Evolutionary conservation across 441 rosid genomes (phyloP).

Genomic region (Omphalea diandra): DNA sequence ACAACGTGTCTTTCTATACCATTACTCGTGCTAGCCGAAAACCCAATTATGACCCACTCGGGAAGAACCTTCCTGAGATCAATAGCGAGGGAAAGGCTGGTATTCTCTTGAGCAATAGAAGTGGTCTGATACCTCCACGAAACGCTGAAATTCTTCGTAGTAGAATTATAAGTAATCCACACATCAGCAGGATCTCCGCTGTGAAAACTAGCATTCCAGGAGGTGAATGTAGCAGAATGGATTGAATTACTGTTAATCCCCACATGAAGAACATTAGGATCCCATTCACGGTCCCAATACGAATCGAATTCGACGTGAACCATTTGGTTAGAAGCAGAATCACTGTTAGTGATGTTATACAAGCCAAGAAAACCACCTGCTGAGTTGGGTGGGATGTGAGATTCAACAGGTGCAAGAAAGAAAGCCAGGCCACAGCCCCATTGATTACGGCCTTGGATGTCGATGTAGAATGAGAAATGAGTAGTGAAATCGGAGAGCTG

Average conservation of each 20-base stretch:
- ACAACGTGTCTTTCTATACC: slow-evolving; percentile 26
- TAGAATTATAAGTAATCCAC: slow-evolving; percentile 30
- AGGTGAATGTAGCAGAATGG: slow-evolving; percentile 23
- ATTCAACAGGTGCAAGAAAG: no score
- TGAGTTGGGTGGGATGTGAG: no score
- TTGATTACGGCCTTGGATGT: no score
- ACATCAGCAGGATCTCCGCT: slow-evolving; percentile 28
- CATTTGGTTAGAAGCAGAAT: no score
- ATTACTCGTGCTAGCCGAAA: slow-evolving; percentile 31
- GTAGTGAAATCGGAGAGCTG: no score
- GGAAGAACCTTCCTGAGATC: slow-evolving; percentile 36
- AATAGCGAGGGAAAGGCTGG: slow-evolving; percentile 26
- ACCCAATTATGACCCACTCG: slow-evolving; percentile 38
- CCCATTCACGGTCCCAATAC: slow-evolving; percentile 41
- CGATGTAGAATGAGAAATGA: no score
- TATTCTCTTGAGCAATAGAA: slow-evolving; percentile 22
- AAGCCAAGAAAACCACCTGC: no score
- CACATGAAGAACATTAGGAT: slow-evolving; percentile 43
- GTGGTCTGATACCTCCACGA: slow-evolving; percentile 30
- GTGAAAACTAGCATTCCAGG: slow-evolving; percentile 34
- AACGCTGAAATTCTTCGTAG: slow-evolving; percentile 27
- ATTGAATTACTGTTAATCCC: slow-evolving; percentile 41
- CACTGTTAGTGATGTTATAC: no score
- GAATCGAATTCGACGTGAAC: slow-evolving; percentile 49
- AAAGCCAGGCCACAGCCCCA: no score